Percentiles rank a stretch among this genome's conserved stretches.
These are phyloP conservation scores for Naganishia onofrii DNA, from an alignment of 768 basidiomycete genomes.

Conservation along the genomic window DNA sequence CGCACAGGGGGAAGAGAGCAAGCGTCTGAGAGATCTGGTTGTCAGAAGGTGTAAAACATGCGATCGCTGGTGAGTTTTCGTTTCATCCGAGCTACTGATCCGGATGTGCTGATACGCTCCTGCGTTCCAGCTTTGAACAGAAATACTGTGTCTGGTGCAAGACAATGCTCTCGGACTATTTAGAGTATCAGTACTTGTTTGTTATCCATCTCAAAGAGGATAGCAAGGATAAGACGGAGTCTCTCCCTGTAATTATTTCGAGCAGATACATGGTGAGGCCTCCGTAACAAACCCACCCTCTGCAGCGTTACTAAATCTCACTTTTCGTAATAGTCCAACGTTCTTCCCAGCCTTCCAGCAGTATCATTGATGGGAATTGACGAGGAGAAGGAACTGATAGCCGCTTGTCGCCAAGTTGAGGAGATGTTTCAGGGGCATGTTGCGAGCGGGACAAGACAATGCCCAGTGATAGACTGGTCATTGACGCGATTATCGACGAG, in stretches of 20 bases:
- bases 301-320: neutral
- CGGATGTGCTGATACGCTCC: neutral
- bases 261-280: slow-evolving; percentile 19
- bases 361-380: neutral
- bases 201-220: slow-evolving; percentile 8
- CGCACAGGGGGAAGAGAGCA: neutral
- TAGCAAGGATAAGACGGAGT: neutral
- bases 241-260: slow-evolving; percentile 13
- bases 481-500: neutral
- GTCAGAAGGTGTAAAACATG: slow-evolving; percentile 3
- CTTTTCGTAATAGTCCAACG: neutral
- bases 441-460: neutral
- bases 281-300: neutral
- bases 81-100: too few species aligned
- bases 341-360: neutral
- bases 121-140: neutral
- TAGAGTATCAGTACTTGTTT: slow-evolving; percentile 18
- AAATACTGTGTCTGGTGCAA: slow-evolving; percentile 9
- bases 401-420: slow-evolving; percentile 13
- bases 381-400: neutral
- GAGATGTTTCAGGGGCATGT: slow-evolving; percentile 6
- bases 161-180: neutral
- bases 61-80: neutral
- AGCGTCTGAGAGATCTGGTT: neutral
- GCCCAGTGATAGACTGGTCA: neutral